Evolutionary conservation across 1,284 basidiomycete species (phyloP), one percentile per base, ranked within the genome.

Genomic region (Trametes versicolor): DNA sequence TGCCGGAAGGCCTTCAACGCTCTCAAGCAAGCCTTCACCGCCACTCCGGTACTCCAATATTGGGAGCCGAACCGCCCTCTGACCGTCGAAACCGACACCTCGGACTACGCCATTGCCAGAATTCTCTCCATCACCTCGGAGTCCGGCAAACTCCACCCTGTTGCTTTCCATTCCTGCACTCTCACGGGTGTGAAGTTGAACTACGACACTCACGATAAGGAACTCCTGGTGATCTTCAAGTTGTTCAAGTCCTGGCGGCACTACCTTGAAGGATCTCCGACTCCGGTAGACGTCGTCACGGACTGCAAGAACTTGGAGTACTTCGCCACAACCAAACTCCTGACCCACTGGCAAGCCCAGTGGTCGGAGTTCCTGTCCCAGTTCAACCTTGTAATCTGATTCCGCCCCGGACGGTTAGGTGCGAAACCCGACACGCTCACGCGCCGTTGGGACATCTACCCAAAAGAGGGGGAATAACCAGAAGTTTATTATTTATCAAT

Each of bases 131-230:
- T 74, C 59, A 72, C 68, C 5, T 72, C 76, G 36, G 50, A 60
- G 19, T 60, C 58, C 29, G 41, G 58, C 13, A 41, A 60, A 60
- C 58, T 60, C 41, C 58, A 60, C 21, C 37, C 58, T 13, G 34
- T 60, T 23, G 58, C 41, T 17, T 60, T 69, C 70, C 71, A 72
- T 55, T 77, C 76, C n/a, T 58, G 67, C 0, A 77, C 72, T 15
- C 60, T 80, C 12, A 39, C 70, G 0, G 70, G 74, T 23, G 63
- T 75, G 0, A 74, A 80, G 65, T 73, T 75, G 47, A 79, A 79
- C 68, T 78, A 79, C 47, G 70, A 79, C 6, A 67, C 76, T 25
- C 23, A 81, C 48, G 70, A 81, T 36, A 79, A 79, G 54, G 77
- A 81, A 69, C 73, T 81, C 5, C 74, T 81, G 0, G 75, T 74